Evolutionary conservation across 2,329 filamentous ascomycete species (phyloP), one percentile per base, ranked within the genome.

Genomic region (Xylaria sp.): DNA sequence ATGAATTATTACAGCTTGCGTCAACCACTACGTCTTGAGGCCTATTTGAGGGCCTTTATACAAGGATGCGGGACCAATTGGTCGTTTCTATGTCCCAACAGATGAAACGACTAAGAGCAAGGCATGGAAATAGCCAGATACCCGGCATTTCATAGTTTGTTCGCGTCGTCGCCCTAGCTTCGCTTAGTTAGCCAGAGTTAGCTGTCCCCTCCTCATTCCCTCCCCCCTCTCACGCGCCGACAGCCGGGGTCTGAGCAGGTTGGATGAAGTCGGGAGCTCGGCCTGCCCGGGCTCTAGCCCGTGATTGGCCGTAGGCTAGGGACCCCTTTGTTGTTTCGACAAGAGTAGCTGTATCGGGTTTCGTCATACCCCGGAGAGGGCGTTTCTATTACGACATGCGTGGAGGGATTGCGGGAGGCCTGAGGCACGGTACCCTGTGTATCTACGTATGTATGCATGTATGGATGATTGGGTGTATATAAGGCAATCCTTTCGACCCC

Each of bases 331-430:
- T 32, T 42, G 53, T 50, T 57, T 64, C 45, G 34, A 47, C 42
- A 6, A 14, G 6, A 14, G 17, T 17, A 47, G n/a, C 21, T 32
- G 32, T 53, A 34, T 17, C 19, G 57, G 32, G 55, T 54, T 64
- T 59, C 62, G 62, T 64, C 55, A 64, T 64, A 21, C 48, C 48
- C n/a, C 11, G 58, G 47, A 4, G 6, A 7, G 34, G 24, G 24
- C 47, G 47, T 51, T 51, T 32, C 34, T 17, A 47, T n/a, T 47
- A 47, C 42, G 42, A 21, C 42, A 17, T 47, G 42, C 17, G 42
- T n/a, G n/a, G 42, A 19, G 17, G n/a, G 39, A 8, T 36, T 36
- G 42, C 6, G 42, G 42, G 42, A n/a, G 17, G 6, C 42, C 42
- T 47, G 34, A 36, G 34, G 34, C 34, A 36, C 34, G 34, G 34